Base-by-base conservation (phyloP, 2,329 filamentous ascomycete genomes). In the Trichoderma lentiforme region DNA sequence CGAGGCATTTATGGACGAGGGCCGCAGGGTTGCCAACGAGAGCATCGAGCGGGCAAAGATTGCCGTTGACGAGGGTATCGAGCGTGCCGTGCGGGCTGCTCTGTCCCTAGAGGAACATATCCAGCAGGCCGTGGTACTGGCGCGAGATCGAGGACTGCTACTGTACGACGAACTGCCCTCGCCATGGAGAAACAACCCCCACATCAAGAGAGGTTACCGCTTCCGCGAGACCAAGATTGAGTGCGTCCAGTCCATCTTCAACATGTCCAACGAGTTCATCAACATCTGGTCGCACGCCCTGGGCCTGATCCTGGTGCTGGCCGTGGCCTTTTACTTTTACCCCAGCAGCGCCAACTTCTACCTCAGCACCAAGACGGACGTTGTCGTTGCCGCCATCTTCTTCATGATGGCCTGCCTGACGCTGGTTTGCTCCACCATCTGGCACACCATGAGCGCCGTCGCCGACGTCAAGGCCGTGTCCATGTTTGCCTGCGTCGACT, bases 371-470 rank as follows among this genome's bases (percentile, higher is more conserved):
- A 97, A 94, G 69, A 89, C 92, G 63, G 96, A 99, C 80, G 89
- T 98, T 73, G 88, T 96, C 78, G 94, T 99, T 74, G 95, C 95
- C 0, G 94, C 93, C 26, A 88, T 97, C 75, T 99, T 99, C 87
- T 98, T 99, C 85, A 93, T 97, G 79, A 96, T 95, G 62, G 96
- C 96, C 60, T 94, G 91, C 85, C 94, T 98, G 82, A 98, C 95
- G 78, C 89, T 99, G 70, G 90, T 95, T 79, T 99, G 96, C 90
- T 97, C 93, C 74, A 95, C 92, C 74, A 90, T 98, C 79, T 99
- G 96, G 96, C 96, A 99, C 84, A 98, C 96, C 30, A 98, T 99
- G 94, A 97, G 95, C 84, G 94, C 93, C 77, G 97, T 98, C 70
- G 94, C 95, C 21, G 93, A 97, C 76, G 91, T 97, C 78, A 89